These are phyloP conservation scores for Suhomyces prunicola DNA, from an alignment of 805 yeast species.

Conservation along the genomic window DNA sequence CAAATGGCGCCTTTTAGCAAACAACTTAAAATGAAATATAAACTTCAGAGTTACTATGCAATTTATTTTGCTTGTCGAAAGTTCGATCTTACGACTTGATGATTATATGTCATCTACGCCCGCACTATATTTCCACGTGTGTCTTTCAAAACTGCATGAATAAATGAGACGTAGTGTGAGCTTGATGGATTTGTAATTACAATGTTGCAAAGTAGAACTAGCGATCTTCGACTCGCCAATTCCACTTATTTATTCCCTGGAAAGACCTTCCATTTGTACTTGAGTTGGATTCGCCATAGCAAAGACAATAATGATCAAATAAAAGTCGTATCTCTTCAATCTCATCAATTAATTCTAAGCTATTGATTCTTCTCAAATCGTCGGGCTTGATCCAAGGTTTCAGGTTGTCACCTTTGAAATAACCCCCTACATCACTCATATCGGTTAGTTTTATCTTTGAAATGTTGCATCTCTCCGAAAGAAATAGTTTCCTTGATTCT, in stretches of 20 bases:
- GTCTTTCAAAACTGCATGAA: neutral
- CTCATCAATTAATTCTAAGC: slow-evolving; percentile 69
- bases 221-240: slow-evolving; percentile 4
- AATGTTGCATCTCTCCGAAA: slow-evolving; percentile 18
- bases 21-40: neutral
- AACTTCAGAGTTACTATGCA: neutral
- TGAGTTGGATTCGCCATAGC: slow-evolving; percentile 22
- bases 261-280: neutral
- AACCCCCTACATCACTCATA: slow-evolving; percentile 42
- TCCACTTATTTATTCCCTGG: slow-evolving; percentile 6
- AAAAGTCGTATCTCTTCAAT: slow-evolving; percentile 65
- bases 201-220: neutral
- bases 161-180: neutral
- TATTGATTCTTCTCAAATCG: slow-evolving; percentile 45
- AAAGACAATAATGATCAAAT: slow-evolving; percentile 58
- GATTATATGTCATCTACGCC: neutral
- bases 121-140: neutral
- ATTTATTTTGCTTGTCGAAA: neutral
- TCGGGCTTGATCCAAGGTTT: slow-evolving; percentile 40
- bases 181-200: neutral
- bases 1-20: neutral
- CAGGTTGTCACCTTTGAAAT: slow-evolving; percentile 19
- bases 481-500: slow-evolving; percentile 21
- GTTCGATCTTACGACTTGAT: neutral
- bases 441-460: slow-evolving; percentile 42